These are phyloP conservation scores for Trichoderma atroviride DNA, from an alignment of 2,329 filamentous ascomycete species.

Conservation along the genomic window DNA sequence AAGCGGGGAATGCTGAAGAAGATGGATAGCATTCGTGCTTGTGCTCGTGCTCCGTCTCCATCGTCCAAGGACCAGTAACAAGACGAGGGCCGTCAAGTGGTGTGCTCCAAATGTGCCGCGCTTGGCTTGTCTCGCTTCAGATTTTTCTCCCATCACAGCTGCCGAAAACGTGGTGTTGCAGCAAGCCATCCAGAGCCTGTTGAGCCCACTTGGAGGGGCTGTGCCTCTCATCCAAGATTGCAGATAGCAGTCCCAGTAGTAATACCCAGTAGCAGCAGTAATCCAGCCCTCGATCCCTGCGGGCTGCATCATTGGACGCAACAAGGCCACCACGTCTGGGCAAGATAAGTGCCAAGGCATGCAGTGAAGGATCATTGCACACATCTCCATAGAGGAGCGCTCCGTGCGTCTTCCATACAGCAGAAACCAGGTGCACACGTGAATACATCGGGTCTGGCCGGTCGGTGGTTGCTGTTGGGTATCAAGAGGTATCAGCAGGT, in stretches of 20 bases:
- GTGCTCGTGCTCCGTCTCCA: neutral
- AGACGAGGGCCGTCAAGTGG: neutral
- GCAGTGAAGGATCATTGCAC: neutral
- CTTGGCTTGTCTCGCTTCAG: constrained; percentile 1
- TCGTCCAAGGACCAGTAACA: neutral
- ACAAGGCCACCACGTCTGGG: neutral
- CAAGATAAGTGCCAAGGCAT: constrained; percentile 8
- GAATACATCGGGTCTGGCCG: neutral
- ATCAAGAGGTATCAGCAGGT: neutral
- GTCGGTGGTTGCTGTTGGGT: neutral
- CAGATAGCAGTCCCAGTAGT: neutral
- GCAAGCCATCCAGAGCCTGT: neutral
- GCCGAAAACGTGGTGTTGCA: constrained; percentile 1
- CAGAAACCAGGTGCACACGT: neutral
- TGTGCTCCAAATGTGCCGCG: neutral
- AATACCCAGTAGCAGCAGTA: neutral
- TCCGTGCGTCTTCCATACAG: neutral
- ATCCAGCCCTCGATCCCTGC: neutral
- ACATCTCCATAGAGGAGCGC: neutral
- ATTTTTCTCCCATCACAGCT: constrained; percentile 6
- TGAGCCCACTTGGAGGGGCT: constrained; percentile 8
- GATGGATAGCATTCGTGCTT: neutral
- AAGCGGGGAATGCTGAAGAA: constrained; percentile 15
- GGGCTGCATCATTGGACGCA: neutral
- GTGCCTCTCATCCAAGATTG: constrained; percentile 4